A percentile compares a stretch with the other conserved stretches of the same genome.
Conservation (phyloP, 2,329 filamentous ascomycete genomes). For the Pseudocercospora ulei region DNA sequence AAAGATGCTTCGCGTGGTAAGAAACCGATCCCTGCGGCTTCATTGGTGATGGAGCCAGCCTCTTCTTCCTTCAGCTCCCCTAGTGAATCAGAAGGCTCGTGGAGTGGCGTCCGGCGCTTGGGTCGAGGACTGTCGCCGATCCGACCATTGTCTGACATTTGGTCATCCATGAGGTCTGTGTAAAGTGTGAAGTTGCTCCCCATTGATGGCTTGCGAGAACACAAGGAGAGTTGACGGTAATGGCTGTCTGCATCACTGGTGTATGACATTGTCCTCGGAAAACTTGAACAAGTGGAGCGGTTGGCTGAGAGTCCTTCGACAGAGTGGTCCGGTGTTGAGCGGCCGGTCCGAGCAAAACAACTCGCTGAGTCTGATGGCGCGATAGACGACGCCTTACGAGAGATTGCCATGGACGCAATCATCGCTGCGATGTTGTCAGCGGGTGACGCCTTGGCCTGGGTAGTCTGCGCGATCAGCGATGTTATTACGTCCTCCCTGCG, state of each 20-base stretch:
- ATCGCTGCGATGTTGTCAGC: constrained; percentile 20
- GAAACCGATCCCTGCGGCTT: background rate
- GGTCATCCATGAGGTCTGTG: constrained; percentile 9
- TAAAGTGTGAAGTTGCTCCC: constrained; percentile 1
- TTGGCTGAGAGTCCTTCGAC: constrained; percentile 6
- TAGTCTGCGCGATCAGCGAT: constrained; percentile 20
- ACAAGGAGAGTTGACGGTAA: constrained; percentile 10
- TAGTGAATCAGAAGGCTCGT: constrained; percentile 2
- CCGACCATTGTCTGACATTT: constrained; percentile 15
- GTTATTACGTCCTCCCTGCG: constrained; percentile 28
- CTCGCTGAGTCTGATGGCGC: constrained; percentile 13
- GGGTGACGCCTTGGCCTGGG: constrained; percentile 13
- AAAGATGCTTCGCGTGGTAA: background rate
- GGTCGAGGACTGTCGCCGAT: constrained; percentile 14
- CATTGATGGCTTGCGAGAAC: constrained; percentile 8
- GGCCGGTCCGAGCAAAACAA: constrained; percentile 14
- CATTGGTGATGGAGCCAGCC: background rate
- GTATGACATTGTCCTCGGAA: constrained; percentile 15
- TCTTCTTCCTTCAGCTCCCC: constrained; percentile 5
- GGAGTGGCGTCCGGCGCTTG: constrained; percentile 3
- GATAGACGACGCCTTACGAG: constrained; percentile 12
- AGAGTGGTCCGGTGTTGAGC: constrained; percentile 18
- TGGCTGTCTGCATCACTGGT: constrained; percentile 16
- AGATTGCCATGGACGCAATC: constrained; percentile 18
- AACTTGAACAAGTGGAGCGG: constrained; percentile 13